Evolutionary conservation across 169 alveolate species (phyloP).

Genomic region (Eimeria sp.): DNA sequence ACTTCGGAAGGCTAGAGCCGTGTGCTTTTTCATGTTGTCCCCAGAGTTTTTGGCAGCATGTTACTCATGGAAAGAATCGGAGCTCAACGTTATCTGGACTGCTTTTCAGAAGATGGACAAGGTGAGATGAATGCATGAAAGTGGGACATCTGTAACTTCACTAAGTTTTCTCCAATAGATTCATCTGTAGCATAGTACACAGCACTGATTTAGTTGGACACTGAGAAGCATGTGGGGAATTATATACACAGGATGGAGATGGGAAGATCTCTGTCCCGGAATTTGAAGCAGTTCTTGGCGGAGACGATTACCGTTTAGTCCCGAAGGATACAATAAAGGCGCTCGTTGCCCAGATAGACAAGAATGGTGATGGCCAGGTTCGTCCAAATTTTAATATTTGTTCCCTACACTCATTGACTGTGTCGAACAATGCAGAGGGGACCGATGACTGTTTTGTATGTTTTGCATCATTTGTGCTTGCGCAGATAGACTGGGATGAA

Average conservation of each 20-base stretch:
- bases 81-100: conserved; percentile 86
- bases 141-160: background rate
- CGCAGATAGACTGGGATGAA: conserved; percentile 89
- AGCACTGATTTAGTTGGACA: background rate
- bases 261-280: conserved; percentile 89
- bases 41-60: conserved; percentile 91
- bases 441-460: background rate
- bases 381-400: background rate
- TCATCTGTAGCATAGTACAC: background rate
- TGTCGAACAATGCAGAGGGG: background rate
- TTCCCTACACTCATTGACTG: background rate
- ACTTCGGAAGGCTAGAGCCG: background rate
- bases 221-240: background rate
- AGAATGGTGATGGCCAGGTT: conserved; percentile 89
- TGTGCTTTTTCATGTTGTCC: background rate
- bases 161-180: background rate
- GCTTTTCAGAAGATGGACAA: conserved; percentile 89
- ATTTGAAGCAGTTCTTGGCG: conserved; percentile 85
- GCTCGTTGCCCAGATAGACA: conserved; percentile 88
- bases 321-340: conserved; percentile 83
- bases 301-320: conserved; percentile 84
- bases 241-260: conserved; percentile 85
- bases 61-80: conserved; percentile 87
- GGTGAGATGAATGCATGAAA: background rate
- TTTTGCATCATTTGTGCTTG: background rate